Evolutionary conservation across 2,329 filamentous ascomycete species (phyloP), one percentile per base, ranked within the genome.

Genomic region (Diaporthe ilicicola): DNA sequence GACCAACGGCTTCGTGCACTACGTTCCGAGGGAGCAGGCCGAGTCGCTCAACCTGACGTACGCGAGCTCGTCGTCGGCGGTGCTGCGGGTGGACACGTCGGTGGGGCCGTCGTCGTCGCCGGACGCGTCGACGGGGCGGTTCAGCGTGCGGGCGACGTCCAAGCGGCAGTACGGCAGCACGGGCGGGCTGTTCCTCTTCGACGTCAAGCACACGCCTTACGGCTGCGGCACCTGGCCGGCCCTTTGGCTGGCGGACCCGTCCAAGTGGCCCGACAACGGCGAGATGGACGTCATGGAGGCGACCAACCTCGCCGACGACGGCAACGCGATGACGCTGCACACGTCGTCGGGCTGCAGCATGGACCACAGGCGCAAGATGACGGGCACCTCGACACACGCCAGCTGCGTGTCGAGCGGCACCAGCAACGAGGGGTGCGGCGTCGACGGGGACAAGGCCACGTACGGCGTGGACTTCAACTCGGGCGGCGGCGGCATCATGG

Each of bases 161-260:
- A 90, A 88, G 76, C 82, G 79, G 54, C 86, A 86, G 54, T 92
- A 91, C 79, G 79, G 89, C 75, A 80, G 90, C 0, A 46, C 27
- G 42, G 46, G 27, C 42, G 59, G 42, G 12, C 86, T 92, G n/a
- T 92, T 92, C 80, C 82, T 92, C 75, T 92, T 92, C 75, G 89
- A 92, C 76, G 83, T 92, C 74, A 84, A 86, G 72, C 90, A 92
- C 79, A 88, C 87, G 0, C 90, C 90, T 0, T 88, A 84, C 75
- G 90, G 89, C 51, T 92, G 90, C 76, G 89, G 85, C 4, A 89
- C 86, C 27, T 92, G 89, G 91, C 89, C 89, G 2, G 86, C 91
- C 0, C 84, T 93, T 13, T 93, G 91, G 91, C 82, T 93, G 8
- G 84, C 85, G 0, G 91, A 93, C 77, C 81, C 84, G 0, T 79